A percentile compares a stretch with the other conserved stretches of the same genome.
Conservation (phyloP, 116 monocot genomes). For the Zostera marina region DNA sequence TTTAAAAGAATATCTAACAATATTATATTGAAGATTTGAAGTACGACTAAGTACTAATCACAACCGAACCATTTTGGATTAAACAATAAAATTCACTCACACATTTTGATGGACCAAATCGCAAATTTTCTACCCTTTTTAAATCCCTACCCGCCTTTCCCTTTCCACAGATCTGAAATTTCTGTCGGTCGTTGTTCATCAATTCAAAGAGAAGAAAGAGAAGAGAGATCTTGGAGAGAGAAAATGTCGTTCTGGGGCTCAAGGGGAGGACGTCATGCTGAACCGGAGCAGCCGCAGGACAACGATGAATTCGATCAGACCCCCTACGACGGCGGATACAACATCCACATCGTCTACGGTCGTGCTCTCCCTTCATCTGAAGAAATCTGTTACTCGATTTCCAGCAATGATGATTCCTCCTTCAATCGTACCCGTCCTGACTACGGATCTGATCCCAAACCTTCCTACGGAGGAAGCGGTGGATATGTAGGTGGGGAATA, state of each 20-base stretch:
- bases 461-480: conserved; percentile 28
- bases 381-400: conserved; percentile 53
- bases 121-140: no score
- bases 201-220: background rate
- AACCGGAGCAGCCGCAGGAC: conserved; percentile 34
- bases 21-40: no score
- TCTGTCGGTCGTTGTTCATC: background rate
- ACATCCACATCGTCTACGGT: conserved; percentile 59
- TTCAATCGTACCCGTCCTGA: conserved; percentile 34
- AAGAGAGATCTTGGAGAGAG: no score
- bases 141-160: no score
- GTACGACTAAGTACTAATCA: no score
- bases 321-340: conserved; percentile 89
- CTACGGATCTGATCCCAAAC: conserved; percentile 25
- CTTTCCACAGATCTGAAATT: no score
- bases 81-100: no score
- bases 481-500: background rate
- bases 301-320: conserved; percentile 84
- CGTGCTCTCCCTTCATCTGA: conserved; percentile 59
- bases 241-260: conserved; percentile 3
- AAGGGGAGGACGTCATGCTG: background rate
- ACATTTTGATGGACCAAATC: no score
- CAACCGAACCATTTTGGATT: no score
- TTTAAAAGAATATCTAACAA: no score
- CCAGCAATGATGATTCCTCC: conserved; percentile 6